Percentiles rank a stretch among this genome's conserved stretches.
Evolutionary conservation across 2,329 filamentous ascomycete genomes (phyloP).

Genomic region (Hawksworthiomyces lignivorus): DNA sequence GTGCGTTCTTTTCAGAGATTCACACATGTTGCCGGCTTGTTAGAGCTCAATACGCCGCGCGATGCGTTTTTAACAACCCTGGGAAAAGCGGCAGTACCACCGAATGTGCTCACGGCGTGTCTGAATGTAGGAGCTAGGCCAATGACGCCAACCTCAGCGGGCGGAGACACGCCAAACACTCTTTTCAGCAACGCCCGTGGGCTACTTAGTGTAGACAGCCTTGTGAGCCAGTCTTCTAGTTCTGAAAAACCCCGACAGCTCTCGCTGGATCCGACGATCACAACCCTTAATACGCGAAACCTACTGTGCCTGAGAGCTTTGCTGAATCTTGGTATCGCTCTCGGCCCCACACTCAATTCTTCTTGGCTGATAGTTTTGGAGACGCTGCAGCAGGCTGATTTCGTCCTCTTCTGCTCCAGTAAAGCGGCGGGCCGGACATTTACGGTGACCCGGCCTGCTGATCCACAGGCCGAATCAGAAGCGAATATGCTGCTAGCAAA

Average conservation of each 20-base stretch:
- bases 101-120: constrained; percentile 61
- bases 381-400: constrained; percentile 85
- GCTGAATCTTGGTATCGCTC: constrained; percentile 88
- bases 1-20: constrained; percentile 93
- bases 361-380: constrained; percentile 91
- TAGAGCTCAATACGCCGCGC: constrained; percentile 75
- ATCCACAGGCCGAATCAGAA: constrained; percentile 44
- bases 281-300: constrained; percentile 76
- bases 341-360: constrained; percentile 76
- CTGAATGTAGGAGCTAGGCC: constrained; percentile 42
- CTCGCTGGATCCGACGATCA: constrained; percentile 45
- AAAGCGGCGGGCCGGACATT: constrained; percentile 46
- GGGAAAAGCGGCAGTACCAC: constrained; percentile 85
- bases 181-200: constrained; percentile 65
- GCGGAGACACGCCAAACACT: constrained; percentile 44
- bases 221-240: constrained; percentile 51
- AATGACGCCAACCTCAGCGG: constrained; percentile 32
- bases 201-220: constrained; percentile 64
- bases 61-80: constrained; percentile 93
- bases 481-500: constrained; percentile 49
- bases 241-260: constrained; percentile 52
- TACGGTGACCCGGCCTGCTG: constrained; percentile 37
- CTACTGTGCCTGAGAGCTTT: constrained; percentile 82
- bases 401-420: constrained; percentile 64
- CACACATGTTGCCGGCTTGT: constrained; percentile 83